Conservation (phyloP, 805 yeast genomes). For the Candida pseudoglaebosa region DNA sequence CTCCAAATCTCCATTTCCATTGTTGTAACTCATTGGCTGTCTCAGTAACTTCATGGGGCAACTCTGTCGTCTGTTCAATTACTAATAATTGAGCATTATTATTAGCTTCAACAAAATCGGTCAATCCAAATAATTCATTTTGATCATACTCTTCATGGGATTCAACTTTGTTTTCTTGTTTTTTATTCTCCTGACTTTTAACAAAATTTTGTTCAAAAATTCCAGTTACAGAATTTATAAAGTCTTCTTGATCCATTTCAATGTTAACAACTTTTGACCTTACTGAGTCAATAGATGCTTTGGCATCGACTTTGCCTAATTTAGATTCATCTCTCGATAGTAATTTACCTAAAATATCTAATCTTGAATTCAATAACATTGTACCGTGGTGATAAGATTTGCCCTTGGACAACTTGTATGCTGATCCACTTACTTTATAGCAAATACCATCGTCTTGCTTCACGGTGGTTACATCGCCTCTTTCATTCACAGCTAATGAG, state of each 20-base stretch:
- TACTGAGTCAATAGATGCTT: conserved; percentile 68
- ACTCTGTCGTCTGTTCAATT: conserved; percentile 23
- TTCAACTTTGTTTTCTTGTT: not conserved
- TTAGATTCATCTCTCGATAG: conserved; percentile 45
- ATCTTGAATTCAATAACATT: conserved; percentile 69
- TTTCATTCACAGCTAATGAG: conserved; percentile 51
- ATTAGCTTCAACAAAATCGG: conserved; percentile 23
- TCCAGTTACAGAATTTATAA: conserved; percentile 40
- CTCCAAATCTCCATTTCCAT: conserved; percentile 76
- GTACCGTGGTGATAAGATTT: conserved; percentile 95
- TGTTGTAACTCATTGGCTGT: conserved; percentile 40
- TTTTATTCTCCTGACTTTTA: conserved; percentile 1
- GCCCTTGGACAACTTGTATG: conserved; percentile 79
- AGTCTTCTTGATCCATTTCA: conserved; percentile 39
- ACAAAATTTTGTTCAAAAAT: conserved; percentile 38
- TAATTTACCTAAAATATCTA: conserved; percentile 56
- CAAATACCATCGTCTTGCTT: conserved; percentile 17
- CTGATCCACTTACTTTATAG: conserved; percentile 85
- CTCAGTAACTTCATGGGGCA: conserved; percentile 36
- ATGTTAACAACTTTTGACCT: conserved; percentile 75
- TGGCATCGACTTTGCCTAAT: conserved; percentile 40
- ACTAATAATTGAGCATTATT: conserved; percentile 10
- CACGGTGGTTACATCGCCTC: conserved; percentile 73
- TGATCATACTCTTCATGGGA: conserved; percentile 22
- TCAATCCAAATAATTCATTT: conserved; percentile 30